phyloP scores from a whole-genome alignment of 805 yeast species.

The Schwanniomyces yamadae region DNA sequence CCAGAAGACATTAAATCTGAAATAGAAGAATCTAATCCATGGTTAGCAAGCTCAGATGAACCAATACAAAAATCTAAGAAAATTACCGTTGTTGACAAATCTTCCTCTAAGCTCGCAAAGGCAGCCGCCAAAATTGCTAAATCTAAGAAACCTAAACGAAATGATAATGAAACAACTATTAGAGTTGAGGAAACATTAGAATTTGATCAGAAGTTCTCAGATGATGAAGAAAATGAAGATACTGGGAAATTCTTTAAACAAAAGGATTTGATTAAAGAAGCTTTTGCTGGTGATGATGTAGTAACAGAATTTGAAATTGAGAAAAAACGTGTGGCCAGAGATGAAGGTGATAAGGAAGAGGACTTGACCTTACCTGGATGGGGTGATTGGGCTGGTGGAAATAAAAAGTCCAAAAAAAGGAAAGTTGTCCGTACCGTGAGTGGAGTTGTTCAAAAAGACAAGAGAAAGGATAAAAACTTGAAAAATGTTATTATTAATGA shows the following conservation, averaged over 20 bases:
- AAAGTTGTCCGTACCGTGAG: slow-evolving; percentile 68
- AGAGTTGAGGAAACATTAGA: slow-evolving; percentile 56
- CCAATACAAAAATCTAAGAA: slow-evolving; percentile 31
- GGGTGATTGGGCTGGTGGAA: slow-evolving; percentile 94
- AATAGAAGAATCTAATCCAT: slow-evolving; percentile 31
- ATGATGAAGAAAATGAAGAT: slow-evolving; percentile 32
- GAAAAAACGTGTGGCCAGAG: slow-evolving; percentile 61
- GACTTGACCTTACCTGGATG: slow-evolving; percentile 93
- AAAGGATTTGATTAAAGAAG: slow-evolving; percentile 79
- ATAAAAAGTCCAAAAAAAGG: slow-evolving; percentile 44
- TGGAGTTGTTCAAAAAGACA: slow-evolving; percentile 71
- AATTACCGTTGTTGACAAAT: slow-evolving; percentile 30
- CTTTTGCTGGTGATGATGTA: slow-evolving; percentile 97
- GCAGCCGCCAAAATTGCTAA: slow-evolving; percentile 41
- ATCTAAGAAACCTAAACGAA: slow-evolving; percentile 30
- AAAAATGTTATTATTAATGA: slow-evolving; percentile 89
- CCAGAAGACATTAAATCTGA: slow-evolving; percentile 10
- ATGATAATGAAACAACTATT: slow-evolving; percentile 41
- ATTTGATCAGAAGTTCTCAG: slow-evolving; percentile 46
- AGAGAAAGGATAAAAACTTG: slow-evolving; percentile 74
- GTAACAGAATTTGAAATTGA: slow-evolving; percentile 77
- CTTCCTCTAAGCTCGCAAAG: slow-evolving; percentile 37
- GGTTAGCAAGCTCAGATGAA: slow-evolving; percentile 25
- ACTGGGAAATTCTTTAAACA: slow-evolving; percentile 64
- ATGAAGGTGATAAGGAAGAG: slow-evolving; percentile 85